These are phyloP conservation scores for Stephania yunnanensis DNA, from an alignment of 164 flowering plant genomes.

Conservation along the genomic window DNA sequence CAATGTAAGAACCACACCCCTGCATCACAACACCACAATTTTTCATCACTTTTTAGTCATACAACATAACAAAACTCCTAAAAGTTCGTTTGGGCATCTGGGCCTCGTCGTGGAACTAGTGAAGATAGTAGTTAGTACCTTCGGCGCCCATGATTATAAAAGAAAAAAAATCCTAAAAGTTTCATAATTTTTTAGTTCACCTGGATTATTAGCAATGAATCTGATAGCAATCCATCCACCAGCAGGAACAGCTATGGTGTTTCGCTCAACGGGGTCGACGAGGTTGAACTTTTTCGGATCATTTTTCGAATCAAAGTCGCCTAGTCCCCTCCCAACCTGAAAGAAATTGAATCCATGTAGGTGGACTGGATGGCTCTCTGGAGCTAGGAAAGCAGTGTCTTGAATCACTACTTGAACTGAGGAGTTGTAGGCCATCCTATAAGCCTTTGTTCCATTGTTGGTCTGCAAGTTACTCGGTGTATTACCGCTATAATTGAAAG, in stretches of 20 bases:
- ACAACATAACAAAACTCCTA: too few relatives aligned
- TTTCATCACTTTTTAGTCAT: neutral
- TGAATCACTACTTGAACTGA: neutral
- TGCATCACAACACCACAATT: neutral
- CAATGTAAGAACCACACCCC: neutral
- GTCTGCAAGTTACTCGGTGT: neutral
- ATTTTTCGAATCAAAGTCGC: neutral
- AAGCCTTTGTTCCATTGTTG: neutral
- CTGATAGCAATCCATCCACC: neutral
- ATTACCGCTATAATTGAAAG: neutral
- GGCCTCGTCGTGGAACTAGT: too few relatives aligned
- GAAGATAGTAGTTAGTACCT: too few relatives aligned
- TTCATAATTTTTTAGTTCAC: constrained; percentile 9
- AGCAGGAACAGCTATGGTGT: neutral
- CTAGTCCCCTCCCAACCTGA: neutral
- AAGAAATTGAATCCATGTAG: neutral
- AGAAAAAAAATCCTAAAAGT: too few relatives aligned
- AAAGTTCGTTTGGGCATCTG: too few relatives aligned
- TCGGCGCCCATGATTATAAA: too few relatives aligned
- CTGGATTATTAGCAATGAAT: neutral
- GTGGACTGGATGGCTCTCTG: neutral
- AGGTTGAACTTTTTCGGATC: neutral
- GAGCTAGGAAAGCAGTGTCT: neutral
- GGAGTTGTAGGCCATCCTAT: neutral
- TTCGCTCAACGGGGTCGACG: neutral